phyloP scores from a whole-genome alignment of 352 stramenopile species.

The Elongisporangium undulatum region DNA sequence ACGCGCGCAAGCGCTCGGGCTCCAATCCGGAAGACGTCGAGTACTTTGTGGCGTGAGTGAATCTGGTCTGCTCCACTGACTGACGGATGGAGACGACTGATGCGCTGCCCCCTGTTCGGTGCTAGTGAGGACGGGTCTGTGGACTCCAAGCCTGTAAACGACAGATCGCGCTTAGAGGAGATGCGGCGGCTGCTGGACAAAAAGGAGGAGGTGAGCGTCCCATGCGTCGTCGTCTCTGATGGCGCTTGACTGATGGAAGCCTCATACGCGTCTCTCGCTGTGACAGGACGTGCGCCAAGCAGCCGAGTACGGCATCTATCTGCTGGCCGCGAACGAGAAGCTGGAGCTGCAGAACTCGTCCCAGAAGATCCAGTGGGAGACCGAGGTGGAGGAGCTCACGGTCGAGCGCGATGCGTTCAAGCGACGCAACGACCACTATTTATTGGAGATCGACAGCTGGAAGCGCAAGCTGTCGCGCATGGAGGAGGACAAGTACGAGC shows the following conservation, averaged over 20 bases:
- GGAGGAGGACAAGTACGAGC: slow-evolving; percentile 62
- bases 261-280: slow-evolving; percentile 3
- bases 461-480: slow-evolving; percentile 54
- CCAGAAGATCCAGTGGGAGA: slow-evolving; percentile 72
- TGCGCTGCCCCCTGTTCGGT: background rate
- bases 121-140: slow-evolving; percentile 60
- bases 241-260: slow-evolving; percentile 1
- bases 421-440: slow-evolving; percentile 51
- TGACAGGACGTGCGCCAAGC: slow-evolving; percentile 70
- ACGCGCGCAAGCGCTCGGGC: background rate
- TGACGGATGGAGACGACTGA: background rate
- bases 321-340: slow-evolving; percentile 78
- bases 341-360: slow-evolving; percentile 61
- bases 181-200: slow-evolving; percentile 38
- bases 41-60: background rate
- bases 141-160: slow-evolving; percentile 32
- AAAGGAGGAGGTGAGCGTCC: slow-evolving; percentile 26
- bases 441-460: slow-evolving; percentile 66
- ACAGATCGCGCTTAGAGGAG: slow-evolving; percentile 41
- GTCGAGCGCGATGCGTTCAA: slow-evolving; percentile 59
- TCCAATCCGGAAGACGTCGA: background rate
- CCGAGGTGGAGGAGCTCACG: slow-evolving; percentile 48
- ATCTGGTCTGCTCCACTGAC: background rate
- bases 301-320: slow-evolving; percentile 69
- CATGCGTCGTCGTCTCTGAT: background rate